These are phyloP conservation scores for Oryza punctata DNA, from an alignment of 176 grass and related monocot genomes.

Conservation along the genomic window DNA sequence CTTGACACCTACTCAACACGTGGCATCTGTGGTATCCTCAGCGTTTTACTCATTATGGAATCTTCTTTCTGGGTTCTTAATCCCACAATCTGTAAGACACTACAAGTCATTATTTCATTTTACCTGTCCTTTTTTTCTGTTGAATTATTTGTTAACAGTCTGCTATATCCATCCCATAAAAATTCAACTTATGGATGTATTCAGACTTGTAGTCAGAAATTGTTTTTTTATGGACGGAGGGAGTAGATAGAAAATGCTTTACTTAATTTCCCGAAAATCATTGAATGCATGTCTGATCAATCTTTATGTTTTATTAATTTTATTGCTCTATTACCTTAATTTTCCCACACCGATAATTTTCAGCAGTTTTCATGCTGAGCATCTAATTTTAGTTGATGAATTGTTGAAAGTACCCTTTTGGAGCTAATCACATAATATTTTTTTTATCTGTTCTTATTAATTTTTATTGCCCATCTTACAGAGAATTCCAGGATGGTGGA, in stretches of 20 bases:
- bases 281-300: background rate
- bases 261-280: background rate
- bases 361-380: background rate
- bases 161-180: too few species aligned
- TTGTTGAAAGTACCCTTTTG: background rate
- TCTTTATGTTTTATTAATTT: background rate
- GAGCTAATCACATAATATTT: background rate
- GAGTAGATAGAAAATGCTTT: background rate
- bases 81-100: slow-evolving; percentile 62
- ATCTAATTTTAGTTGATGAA: background rate
- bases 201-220: too few species aligned
- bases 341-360: background rate
- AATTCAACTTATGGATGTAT: too few species aligned
- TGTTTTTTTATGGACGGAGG: too few species aligned
- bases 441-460: background rate
- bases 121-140: background rate
- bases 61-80: slow-evolving; percentile 73
- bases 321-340: background rate
- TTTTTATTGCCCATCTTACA: slow-evolving; percentile 23
- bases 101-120: background rate
- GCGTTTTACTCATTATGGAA: slow-evolving; percentile 79
- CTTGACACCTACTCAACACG: slow-evolving; percentile 62
- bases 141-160: background rate
- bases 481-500: slow-evolving; percentile 72
- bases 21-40: slow-evolving; percentile 73